These are phyloP conservation scores for Chytriomyces hyalinus DNA, from an alignment of 192 early-diverging fungal species.

Conservation along the genomic window DNA sequence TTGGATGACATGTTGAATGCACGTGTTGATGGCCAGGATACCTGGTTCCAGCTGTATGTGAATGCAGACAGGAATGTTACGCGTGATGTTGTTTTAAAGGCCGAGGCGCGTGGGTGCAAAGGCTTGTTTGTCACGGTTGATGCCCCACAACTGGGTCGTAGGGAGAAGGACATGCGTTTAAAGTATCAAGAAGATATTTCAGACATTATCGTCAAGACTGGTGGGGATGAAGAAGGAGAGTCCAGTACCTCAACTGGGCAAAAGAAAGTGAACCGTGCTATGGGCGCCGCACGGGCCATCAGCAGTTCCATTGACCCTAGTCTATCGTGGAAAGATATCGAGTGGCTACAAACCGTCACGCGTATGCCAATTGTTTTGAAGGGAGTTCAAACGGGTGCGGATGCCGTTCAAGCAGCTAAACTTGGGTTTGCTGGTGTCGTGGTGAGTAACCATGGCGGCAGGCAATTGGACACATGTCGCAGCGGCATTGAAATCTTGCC, in stretches of 20 bases:
- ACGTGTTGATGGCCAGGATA: conserved; percentile 39
- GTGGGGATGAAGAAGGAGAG: not conserved
- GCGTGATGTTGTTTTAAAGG: conserved; percentile 42
- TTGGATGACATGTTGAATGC: conserved; percentile 62
- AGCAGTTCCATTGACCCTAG: conserved; percentile 80
- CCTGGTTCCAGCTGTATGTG: conserved; percentile 66
- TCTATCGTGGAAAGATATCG: conserved; percentile 86
- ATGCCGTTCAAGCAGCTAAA: conserved; percentile 83
- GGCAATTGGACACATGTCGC: conserved; percentile 86
- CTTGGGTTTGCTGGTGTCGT: conserved; percentile 84
- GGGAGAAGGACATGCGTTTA: conserved; percentile 83
- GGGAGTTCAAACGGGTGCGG: conserved; percentile 88
- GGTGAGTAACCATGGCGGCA: conserved; percentile 95
- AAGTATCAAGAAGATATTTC: conserved; percentile 64
- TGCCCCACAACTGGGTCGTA: conserved; percentile 71
- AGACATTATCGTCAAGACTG: conserved; percentile 45
- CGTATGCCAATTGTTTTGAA: conserved; percentile 89
- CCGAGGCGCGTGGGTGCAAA: conserved; percentile 49
- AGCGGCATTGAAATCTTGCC: conserved; percentile 86
- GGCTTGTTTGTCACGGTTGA: conserved; percentile 82
- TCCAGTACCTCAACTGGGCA: not conserved
- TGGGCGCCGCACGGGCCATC: conserved; percentile 74
- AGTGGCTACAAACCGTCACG: conserved; percentile 86
- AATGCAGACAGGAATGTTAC: conserved; percentile 56
- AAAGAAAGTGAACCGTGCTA: conserved; percentile 46